Base-by-base conservation (phyloP, 1,139 yeast genomes). In the Kurtzmaniella natalensis region DNA sequence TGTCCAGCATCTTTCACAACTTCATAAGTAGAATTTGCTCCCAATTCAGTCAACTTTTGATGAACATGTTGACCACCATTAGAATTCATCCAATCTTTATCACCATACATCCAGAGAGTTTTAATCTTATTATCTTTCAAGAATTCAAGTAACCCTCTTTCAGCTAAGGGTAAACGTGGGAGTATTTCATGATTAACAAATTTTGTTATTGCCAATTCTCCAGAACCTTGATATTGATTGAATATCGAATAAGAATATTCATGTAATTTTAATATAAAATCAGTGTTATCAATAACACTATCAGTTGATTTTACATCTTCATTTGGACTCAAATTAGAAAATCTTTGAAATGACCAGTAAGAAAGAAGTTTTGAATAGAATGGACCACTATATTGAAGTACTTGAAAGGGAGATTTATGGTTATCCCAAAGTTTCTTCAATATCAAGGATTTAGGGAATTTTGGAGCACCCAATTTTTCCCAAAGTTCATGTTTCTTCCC, bases 171-270 rank as follows among this genome's bases (percentile, higher is more conserved):
- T 19, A 68, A 43, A 17, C 50, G 47, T 0, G 74, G 63, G 24
- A 68, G 48, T 11, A 68, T 64, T 37, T 66, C 70, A 40, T 60
- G 70, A 39, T 55, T 64, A 21, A 68, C 59, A 11, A 68, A 47
- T 37, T 60, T 65, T 5, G 72, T 64, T 21, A 67, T 67, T 20
- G 73, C 72, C 38, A 67, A 51, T 41, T 68, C 74, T 1, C 74
- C 74, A 1, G 70, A 62, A 0, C 69, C 65, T 45, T 62, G 71
- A 41, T 47, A 66, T 43, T 68, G 74, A 43, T 67, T 66, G 46
- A 67, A 68, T 2, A 68, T 63, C 1, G 71, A 61, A 37, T 55
- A 68, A 0, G 72, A 65, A 43, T 67, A 68, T 35, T 60, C 49
- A 42, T 68, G 74, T 14, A 68, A 53, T 33, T 63, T 63, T 28